These are phyloP conservation scores for Chalciporus piperatus DNA, from an alignment of 768 basidiomycete species.

Conservation along the genomic window DNA sequence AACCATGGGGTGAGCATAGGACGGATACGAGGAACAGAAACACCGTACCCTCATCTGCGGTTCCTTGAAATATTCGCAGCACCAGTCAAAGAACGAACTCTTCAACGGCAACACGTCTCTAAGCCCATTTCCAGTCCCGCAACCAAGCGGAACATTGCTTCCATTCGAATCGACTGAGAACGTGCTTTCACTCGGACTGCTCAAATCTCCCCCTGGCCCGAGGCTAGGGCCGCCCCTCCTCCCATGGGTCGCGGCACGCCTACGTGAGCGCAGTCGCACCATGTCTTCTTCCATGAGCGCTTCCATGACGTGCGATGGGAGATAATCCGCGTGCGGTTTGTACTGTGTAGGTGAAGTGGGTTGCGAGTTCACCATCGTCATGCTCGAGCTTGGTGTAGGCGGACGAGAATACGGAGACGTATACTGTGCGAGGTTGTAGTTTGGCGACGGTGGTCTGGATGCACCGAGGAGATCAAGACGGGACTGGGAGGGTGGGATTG, in stretches of 20 bases:
- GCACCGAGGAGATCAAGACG: slow-evolving; percentile 34
- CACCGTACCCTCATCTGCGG: slow-evolving; percentile 92
- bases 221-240: slow-evolving; percentile 41
- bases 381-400: slow-evolving; percentile 35
- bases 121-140: slow-evolving; percentile 79
- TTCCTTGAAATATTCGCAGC: slow-evolving; percentile 95
- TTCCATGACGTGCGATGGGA: slow-evolving; percentile 79
- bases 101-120: slow-evolving; percentile 86
- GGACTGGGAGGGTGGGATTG: slow-evolving; percentile 20
- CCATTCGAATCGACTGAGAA: slow-evolving; percentile 73
- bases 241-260: slow-evolving; percentile 40
- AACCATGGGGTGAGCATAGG: slow-evolving; percentile 11
- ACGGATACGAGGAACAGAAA: background rate
- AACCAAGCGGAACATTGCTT: slow-evolving; percentile 67
- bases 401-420: slow-evolving; percentile 71
- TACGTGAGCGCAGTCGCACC: slow-evolving; percentile 78
- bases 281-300: slow-evolving; percentile 93
- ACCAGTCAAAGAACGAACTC: slow-evolving; percentile 94
- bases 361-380: slow-evolving; percentile 23
- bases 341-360: slow-evolving; percentile 33
- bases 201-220: slow-evolving; percentile 41
- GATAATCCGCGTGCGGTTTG: slow-evolving; percentile 49
- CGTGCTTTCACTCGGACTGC: slow-evolving; percentile 72
- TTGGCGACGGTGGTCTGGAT: slow-evolving; percentile 77
- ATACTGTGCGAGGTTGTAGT: slow-evolving; percentile 74